Percentiles rank a stretch among this genome's conserved stretches.
Evolutionary conservation across 2,329 filamentous ascomycete genomes (phyloP).

Genomic region (Alternaria burnsii): DNA sequence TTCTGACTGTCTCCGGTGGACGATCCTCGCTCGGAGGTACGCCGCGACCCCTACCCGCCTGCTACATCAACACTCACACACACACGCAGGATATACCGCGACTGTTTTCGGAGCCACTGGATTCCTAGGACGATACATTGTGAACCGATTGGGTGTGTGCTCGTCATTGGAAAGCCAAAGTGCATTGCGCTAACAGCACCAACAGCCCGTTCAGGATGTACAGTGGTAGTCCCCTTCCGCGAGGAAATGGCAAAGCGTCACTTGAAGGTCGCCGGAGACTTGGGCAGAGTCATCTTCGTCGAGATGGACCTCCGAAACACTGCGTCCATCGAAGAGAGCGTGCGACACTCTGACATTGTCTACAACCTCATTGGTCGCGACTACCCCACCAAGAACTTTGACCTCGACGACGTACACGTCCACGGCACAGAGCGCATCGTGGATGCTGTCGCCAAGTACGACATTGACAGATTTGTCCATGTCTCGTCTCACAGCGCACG

Average conservation of each 20-base stretch:
- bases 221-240: constrained; percentile 89
- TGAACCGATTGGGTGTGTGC: constrained; percentile 82
- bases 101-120: constrained; percentile 98
- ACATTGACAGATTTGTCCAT: constrained; percentile 95
- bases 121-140: constrained; percentile 94
- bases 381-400: constrained; percentile 98
- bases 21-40: constrained; percentile 89
- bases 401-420: constrained; percentile 89
- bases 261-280: constrained; percentile 93
- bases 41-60: constrained; percentile 15
- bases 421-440: constrained; percentile 92
- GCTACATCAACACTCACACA: constrained; percentile 44
- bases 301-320: constrained; percentile 97
- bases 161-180: not conserved
- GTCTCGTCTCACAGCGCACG: constrained; percentile 94
- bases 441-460: constrained; percentile 95
- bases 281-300: constrained; percentile 87
- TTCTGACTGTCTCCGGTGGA: constrained; percentile 86
- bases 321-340: constrained; percentile 92
- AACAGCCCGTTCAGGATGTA: constrained; percentile 89
- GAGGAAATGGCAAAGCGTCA: constrained; percentile 99
- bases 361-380: constrained; percentile 95
- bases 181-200: constrained; percentile 26
- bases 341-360: constrained; percentile 95
- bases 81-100: constrained; percentile 80